Evolutionary conservation across 495 filamentous ascomycete species (phyloP), one percentile per base, ranked within the genome.

Genomic region (Hyaloscypha hepaticicola): DNA sequence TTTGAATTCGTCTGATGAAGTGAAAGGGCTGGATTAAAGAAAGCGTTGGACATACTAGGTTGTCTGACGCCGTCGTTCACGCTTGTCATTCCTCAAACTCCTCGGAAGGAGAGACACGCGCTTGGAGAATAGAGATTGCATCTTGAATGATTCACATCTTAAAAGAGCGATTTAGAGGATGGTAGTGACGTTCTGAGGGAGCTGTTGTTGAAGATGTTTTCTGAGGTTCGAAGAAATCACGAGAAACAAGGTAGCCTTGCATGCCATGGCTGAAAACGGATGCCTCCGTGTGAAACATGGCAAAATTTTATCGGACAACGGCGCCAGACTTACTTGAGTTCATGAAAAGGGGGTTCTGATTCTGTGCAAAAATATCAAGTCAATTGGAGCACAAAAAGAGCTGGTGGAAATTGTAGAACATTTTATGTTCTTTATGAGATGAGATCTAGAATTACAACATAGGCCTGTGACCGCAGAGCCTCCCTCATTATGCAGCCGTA

Each of bases 371-470:
- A 45, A 45, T 16, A 16, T 8, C 38, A 45, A 45, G 38, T 45
- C 38, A 45, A 45, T 4, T 45, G 4, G 16, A 45, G 38, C 38
- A 45, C 12, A 12, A 16, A 45, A 45, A 45, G 11, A 45, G 16
- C 9, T 11, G 11, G 38, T 3, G 9, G 38, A 45, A 16, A 19
- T 45, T 9, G 31, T 16, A 45, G 38, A 45, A 45, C 38, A 45
- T 11, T 16, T 16, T 45, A 16, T 45, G 16, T 45, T 45, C 29
- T 38, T 69, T 60, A 49, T 60, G 67, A 72, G 70, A 60, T 69
- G 70, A 72, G 70, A 66, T 62, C 69, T 69, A 69, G 16, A 69
- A 69, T 57, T 72, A 69, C 67, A 72, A 69, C 61, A 72, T 55
- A 62, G 61, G 62, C 55, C 65, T 63, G 64, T 62, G 34, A 55